Base-by-base conservation (phyloP, 2,329 filamentous ascomycete genomes). In the Colletotrichum musicola region DNA sequence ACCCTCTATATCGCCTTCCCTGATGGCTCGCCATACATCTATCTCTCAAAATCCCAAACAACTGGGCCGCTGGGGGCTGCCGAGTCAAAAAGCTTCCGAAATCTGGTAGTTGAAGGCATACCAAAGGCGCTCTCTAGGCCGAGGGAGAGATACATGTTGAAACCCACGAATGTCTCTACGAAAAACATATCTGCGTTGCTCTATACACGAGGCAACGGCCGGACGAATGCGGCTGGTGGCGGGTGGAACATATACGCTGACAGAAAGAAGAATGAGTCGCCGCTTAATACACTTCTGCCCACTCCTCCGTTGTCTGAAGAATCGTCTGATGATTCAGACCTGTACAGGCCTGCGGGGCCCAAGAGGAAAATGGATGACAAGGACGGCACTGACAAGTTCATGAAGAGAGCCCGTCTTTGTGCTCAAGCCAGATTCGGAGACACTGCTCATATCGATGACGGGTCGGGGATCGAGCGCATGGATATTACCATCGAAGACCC, bases 1-100 rank as follows among this genome's bases (percentile, higher is more conserved):
- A 91, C 92, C 2, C 87, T 97, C 46, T 96, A 93, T 75, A 84
- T 97, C 69, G 92, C 93, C 1, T 95, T 97, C 74, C 94, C 94
- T 0, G 91, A 95, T 75, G 92, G 90, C 40, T 91, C 92, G 12
- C 92, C 93, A 0, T 90, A 90, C 71, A 83, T 97, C 51, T 97
- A 93, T 77, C 82, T 90, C 50, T 88, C 87, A 58, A 88, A 84
- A 67, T 82, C 85, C 6, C 82, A 85, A 66, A 77, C 81, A 22
- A 77, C 79, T 0, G 82, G 82, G 1, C 73, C 82, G 0, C 78
- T 82, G 12, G 77, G 80, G 3, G 74, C 79, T 0, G 80, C 81
- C 12, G 90, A 93, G 68, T 83, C 85, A 4, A 88, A 87, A 57
- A 92, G 89, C 72, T 81, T 96, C 27, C 88, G 91, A 62, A 89